Conservation (phyloP, 148 eudicot species). For the Persicaria maculosa region DNA sequence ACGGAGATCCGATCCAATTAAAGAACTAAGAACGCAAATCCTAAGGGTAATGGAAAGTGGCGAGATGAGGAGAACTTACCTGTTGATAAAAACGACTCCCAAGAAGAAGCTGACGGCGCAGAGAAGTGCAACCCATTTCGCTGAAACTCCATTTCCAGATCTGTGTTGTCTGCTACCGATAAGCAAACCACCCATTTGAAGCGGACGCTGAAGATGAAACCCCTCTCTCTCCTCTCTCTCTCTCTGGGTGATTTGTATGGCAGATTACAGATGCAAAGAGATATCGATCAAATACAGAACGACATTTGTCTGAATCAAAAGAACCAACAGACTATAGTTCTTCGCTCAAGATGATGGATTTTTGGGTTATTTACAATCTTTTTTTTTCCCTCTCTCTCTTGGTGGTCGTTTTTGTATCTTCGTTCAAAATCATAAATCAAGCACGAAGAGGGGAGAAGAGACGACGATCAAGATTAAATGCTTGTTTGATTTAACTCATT, state of each 20-base stretch:
- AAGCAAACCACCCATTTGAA: constrained; percentile 11
- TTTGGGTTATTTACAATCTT: too few species aligned
- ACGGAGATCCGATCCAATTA: not conserved
- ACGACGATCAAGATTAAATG: not conserved
- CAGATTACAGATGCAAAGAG: not conserved
- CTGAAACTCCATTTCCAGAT: constrained; percentile 32
- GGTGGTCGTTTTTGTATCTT: not conserved
- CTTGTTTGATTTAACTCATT: not conserved
- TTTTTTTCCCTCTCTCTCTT: not conserved
- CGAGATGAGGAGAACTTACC: constrained; percentile 16
- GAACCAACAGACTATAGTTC: not conserved
- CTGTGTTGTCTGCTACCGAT: constrained; percentile 21
- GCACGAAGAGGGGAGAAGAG: not conserved
- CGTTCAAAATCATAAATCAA: constrained; percentile 1
- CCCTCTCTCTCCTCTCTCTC: not conserved
- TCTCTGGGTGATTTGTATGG: not conserved
- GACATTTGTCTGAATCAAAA: not conserved
- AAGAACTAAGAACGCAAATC: not conserved
- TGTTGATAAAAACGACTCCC: constrained; percentile 42
- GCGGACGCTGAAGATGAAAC: not conserved
- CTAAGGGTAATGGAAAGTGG: not conserved
- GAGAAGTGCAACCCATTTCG: constrained; percentile 33
- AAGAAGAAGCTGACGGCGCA: constrained; percentile 51
- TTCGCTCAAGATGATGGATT: not conserved
- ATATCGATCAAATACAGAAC: not conserved